Conservation (phyloP, 2,329 filamentous ascomycete genomes). For the Cladosporium sp. region DNA sequence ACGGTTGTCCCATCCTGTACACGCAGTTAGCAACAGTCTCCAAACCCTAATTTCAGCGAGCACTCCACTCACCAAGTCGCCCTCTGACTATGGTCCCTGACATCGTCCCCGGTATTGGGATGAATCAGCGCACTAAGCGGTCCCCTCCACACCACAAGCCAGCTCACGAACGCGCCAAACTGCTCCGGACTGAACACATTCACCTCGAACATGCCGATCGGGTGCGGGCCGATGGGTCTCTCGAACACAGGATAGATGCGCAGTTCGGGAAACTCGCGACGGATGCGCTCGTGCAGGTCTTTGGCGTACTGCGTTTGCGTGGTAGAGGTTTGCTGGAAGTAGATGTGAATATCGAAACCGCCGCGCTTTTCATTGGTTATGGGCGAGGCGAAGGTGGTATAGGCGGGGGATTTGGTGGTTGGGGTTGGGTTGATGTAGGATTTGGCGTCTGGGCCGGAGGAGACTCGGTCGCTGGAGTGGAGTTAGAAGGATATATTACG, state of each 20-base stretch:
- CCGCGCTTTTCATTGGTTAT: constrained; percentile 66
- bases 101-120: constrained; percentile 72
- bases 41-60: not conserved
- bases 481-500: not conserved
- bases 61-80: constrained; percentile 51
- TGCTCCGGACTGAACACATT: constrained; percentile 81
- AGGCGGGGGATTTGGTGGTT: constrained; percentile 64
- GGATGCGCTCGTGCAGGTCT: constrained; percentile 75
- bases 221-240: constrained; percentile 76
- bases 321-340: constrained; percentile 67
- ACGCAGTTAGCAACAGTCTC: not conserved
- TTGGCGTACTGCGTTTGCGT: constrained; percentile 67
- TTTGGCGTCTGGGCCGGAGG: constrained; percentile 70
- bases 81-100: constrained; percentile 57
- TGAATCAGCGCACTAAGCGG: constrained; percentile 79
- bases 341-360: constrained; percentile 86
- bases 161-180: constrained; percentile 85
- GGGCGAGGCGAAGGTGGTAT: constrained; percentile 68
- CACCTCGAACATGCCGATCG: constrained; percentile 88
- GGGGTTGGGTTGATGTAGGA: constrained; percentile 69
- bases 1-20: constrained; percentile 61
- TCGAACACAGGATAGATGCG: constrained; percentile 80
- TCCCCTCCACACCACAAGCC: constrained; percentile 80
- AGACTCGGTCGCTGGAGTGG: constrained; percentile 23
- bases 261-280: constrained; percentile 83